Evolutionary conservation across 2,329 filamentous ascomycete species (phyloP), one percentile per base, ranked within the genome.

Genomic region (Cercospora canescens): DNA sequence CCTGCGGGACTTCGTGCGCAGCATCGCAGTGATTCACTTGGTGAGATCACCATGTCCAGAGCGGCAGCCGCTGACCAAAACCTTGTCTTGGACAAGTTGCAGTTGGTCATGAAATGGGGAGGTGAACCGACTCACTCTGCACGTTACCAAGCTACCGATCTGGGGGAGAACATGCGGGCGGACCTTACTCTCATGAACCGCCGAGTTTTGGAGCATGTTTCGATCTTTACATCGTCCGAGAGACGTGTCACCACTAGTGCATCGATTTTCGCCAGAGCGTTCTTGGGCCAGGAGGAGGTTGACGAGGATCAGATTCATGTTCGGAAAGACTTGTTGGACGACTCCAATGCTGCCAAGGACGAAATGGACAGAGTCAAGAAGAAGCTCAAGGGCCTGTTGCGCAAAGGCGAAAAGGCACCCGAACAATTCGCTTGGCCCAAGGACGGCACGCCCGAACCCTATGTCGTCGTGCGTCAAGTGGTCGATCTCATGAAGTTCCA

Each of bases 351-450:
- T 4, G 95, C 95, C 65, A 99, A 99, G 78, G 95, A 99, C 77
- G 93, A 97, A 75, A 99, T 97, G 91, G 96, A 99, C 81, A 97
- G 97, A 80, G 95, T 99, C 63, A 99, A 99, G 85, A 99, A 99
- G 87, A 97, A 96, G 87, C 86, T 99, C 30, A 99, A 99, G 81
- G 90, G 92, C 1, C 85, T 99, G 21, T 81, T 99, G 65, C 89
- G 95, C 32, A 92, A 97, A 78, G 95, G 94, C n/a, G 92, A 93
- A 68, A 91, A 95, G 75, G 92, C 94, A 1, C 95, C 95, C 9
- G 89, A 94, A 18, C 93, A 99, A 75, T 99, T 99, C 76, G 93
- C 95, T n/a, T 99, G 95, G 95, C 95, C 95, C 1, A 87, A 88
- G 71, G 88, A 92, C 48, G 94, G 95, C 70, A 95, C 95, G 80